Evolutionary conservation across 2,329 filamentous ascomycete species (phyloP), one percentile per base, ranked within the genome.

Genomic region (Colletotrichum nymphaeae): DNA sequence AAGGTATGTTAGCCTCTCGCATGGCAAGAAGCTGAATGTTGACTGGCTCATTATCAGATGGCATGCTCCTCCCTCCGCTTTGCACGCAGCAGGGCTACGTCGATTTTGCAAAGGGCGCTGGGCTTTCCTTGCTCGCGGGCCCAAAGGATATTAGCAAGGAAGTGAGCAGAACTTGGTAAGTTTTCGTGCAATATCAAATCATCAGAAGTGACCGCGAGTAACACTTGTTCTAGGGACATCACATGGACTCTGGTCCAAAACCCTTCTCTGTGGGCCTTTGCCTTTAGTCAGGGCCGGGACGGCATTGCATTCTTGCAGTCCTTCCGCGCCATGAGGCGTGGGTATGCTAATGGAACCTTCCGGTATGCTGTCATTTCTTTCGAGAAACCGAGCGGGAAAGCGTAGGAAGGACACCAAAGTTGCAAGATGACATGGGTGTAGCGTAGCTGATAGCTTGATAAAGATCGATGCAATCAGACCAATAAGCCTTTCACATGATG

Each of bases 301-400:
- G 89, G 88, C 2, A 85, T 91, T 55, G 88, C 89, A 4, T 91
- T 91, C 75, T 79, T 91, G 70, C 89, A 91, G 78, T 87, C 89
- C 1, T 91, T 91, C 81, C 84, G 89, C 19, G 89, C 89, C 7
- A 91, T 91, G 89, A 83, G 88, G 74, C 83, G 89, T 71, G 89
- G 89, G 0, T 91, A 90, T 76, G 86, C 86, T 0, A 90, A 90
- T 71, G 88, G 88, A 6, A 88, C 84, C 9, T 91, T 91, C 78
- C 82, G 86, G 49, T 91, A 91, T 77, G 88, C 88, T 22, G 87
- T 91, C 12, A 88, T 91, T 84, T 85, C 84, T 16, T 90, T 91
- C 76, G 80, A 85, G 76, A 90, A 90, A 75, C 30, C 62, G 19
- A 49, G 42, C 42, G 42, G 4, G 19, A 49, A 49, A 22, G 16